These are phyloP conservation scores for Agastache rugosa DNA, from an alignment of 257 asterid species.

Conservation along the genomic window DNA sequence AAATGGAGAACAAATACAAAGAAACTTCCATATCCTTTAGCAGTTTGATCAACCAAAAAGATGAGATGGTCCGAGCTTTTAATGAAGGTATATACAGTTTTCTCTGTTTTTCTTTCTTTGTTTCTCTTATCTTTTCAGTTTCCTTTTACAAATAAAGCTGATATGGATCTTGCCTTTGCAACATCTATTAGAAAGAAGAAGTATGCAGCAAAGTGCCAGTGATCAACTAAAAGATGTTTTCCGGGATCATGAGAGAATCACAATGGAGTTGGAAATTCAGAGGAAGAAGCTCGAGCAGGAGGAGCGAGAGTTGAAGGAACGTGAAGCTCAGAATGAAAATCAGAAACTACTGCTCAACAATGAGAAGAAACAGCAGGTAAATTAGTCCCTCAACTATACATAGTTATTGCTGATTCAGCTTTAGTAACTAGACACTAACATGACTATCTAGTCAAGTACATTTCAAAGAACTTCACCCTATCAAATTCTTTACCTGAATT, in stretches of 20 bases:
- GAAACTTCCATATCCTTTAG: conserved; percentile 41
- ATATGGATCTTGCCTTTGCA: conserved; percentile 16
- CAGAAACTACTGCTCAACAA: conserved; percentile 38
- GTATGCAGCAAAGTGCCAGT: conserved; percentile 41
- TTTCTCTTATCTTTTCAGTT: neutral
- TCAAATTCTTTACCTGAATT: neutral
- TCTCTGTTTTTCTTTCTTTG: neutral
- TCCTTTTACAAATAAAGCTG: neutral
- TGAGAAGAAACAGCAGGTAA: conserved; percentile 58
- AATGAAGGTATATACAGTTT: conserved; percentile 47
- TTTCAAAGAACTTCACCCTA: neutral
- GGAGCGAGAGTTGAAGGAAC: conserved; percentile 51
- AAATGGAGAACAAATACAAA: conserved; percentile 54
- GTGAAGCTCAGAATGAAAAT: conserved; percentile 49
- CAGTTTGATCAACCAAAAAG: conserved; percentile 46
- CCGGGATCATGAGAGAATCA: conserved; percentile 40
- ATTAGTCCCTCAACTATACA: conserved; percentile 19
- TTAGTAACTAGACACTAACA: neutral
- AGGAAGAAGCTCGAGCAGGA: conserved; percentile 38
- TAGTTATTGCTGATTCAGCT: neutral
- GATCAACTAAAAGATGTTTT: conserved; percentile 38
- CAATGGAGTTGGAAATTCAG: conserved; percentile 39
- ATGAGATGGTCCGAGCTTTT: conserved; percentile 44
- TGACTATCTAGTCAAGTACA: neutral
- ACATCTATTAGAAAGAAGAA: conserved; percentile 41